Base-by-base conservation (phyloP, 768 basidiomycete species). In the Lyophyllum decastes region DNA sequence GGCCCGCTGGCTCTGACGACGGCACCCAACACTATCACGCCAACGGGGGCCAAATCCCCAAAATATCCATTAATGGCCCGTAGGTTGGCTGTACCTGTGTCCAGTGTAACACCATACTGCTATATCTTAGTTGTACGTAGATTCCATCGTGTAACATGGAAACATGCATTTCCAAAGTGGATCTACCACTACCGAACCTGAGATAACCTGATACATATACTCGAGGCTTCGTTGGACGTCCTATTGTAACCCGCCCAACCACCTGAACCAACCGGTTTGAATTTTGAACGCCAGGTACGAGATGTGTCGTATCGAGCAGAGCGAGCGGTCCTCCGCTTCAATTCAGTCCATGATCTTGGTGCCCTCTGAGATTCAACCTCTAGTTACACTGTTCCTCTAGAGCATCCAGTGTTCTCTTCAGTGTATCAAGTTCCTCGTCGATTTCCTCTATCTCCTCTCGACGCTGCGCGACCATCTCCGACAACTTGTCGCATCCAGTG, bases 401-500 rank as follows among this genome's bases (percentile, higher is more conserved):
- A 24, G 46, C 43, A 50, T 73, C 69, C 43, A 80, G 66, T 17
- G 75, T 73, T 6, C 54, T 49, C 26, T 79, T 73, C 38, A 86
- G 64, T 19, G 68, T 63, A 46, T 73, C 61, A 12, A 87, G 68
- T 24, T 82, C 78, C 19, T 73, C 76, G 52, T 72, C 70, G 25
- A 86, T 62, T 46, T 72, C 69, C 44, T 67, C 77, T 8, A 85
- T 67, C 55, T 85, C 81, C 22, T 73, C 68, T 56, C 77, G 78
- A 19, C 78, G 76, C 60, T 76, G 73, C 22, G 64, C 64, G 16
- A 78, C 66, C 3, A 79, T 62, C 17, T 77, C 72, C 30, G 72
- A 70, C 57, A 90, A 62, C 6, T 76, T 78, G 22, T 73, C 54
- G 60, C 80, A 83, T 0, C 82, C 83, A 14, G 73, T 76, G 35